Evolutionary conservation across 1,139 yeast genomes (phyloP), one percentile per base, ranked within the genome.

Genomic region (Suhomyces bolitotheri): DNA sequence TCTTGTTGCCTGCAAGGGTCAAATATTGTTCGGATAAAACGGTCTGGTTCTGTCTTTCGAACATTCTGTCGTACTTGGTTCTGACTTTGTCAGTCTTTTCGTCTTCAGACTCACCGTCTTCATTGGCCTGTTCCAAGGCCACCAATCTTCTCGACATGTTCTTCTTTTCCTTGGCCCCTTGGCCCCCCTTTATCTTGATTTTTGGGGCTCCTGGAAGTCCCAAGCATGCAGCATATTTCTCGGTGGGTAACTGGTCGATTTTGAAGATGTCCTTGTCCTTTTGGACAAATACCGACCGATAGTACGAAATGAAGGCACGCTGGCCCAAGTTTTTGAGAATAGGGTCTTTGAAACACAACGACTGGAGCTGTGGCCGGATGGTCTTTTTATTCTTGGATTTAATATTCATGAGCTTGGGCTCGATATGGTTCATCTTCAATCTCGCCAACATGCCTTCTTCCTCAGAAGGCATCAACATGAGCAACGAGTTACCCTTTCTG

Each of bases 201-300:
- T 85, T 82, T 27, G 99, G 99, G 2, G 96, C 96, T 39, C 97
- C 96, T 0, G 97, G 96, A 34, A 92, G 73, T 6, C 99, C 99
- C 34, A 90, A 62, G 9, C 96, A 85, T 38, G 78, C 77, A 3
- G 99, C 97, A 62, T 70, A 89, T 39, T 78, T 83, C 45, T 90
- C 97, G 5, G 83, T 68, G 2, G 96, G 95, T 11, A 92, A 59
- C 27, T 78, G 78, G 10, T 82, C 86, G 22, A 89, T 74, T 49
- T 80, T 76, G 62, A 92, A 92, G 8, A 90, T 80, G 33, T 82
- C 86, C 58, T 88, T 89, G 55, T 92, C 96, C 55, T 83, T 81
- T 60, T 90, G 97, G 29, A 92, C 71, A 53, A 83, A 82, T 7
- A 94, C 76, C 2, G 96, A 87, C 47, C 88, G 75, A 56, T 82